Evolutionary conservation across 2,329 filamentous ascomycete species (phyloP).

Genomic region (Paracorniculantispora psalliotae): DNA sequence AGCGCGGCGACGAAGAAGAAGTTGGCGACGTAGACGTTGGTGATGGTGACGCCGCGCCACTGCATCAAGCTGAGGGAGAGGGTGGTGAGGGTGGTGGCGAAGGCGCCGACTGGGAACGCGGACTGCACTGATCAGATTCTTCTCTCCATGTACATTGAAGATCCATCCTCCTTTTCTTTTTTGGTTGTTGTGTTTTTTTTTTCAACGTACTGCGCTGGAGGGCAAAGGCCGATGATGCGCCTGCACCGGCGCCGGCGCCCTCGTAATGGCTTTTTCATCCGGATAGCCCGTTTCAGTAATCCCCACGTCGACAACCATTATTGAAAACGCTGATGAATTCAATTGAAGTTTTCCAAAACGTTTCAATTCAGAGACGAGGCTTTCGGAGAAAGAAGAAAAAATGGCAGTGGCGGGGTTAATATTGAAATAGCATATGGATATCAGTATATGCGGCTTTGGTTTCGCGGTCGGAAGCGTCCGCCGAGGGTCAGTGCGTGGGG

Average conservation of each 20-base stretch:
- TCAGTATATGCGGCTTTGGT: no score
- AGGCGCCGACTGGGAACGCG: slow-evolving; percentile 46
- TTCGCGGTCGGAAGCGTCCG: no score
- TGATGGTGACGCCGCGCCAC: slow-evolving; percentile 44
- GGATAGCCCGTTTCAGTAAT: not conserved
- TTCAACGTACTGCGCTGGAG: not conserved
- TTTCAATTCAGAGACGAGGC: no score
- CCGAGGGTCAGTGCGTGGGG: no score
- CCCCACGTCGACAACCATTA: not conserved
- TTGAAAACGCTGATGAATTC: no score
- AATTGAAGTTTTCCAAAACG: no score
- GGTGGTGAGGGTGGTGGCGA: slow-evolving; percentile 50
- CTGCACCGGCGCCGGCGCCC: not conserved
- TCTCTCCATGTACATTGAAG: no score
- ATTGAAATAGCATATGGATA: no score
- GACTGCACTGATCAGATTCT: slow-evolving; percentile 26
- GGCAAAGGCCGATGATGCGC: not conserved
- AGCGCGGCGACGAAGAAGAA: slow-evolving; percentile 48
- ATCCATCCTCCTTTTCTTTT: no score
- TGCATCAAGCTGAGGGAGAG: slow-evolving; percentile 51
- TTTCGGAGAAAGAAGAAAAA: no score
- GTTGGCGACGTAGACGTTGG: slow-evolving; percentile 49
- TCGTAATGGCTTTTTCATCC: not conserved
- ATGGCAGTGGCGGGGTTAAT: no score
- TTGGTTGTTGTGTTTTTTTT: no score